These are phyloP conservation scores for Stropharia rugosoannulata DNA, from an alignment of 768 basidiomycete species.

Conservation along the genomic window DNA sequence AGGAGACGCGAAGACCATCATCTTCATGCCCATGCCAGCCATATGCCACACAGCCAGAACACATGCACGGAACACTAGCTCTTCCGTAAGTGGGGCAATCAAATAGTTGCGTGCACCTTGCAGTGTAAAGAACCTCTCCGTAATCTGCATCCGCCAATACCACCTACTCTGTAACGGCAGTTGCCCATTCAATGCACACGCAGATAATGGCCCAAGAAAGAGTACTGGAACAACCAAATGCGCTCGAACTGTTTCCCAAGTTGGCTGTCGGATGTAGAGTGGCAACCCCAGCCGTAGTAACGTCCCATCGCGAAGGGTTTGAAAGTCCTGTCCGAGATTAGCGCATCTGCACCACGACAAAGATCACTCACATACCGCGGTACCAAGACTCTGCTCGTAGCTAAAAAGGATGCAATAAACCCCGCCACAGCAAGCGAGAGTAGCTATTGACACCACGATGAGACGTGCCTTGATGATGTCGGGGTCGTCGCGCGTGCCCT, in stretches of 20 bases:
- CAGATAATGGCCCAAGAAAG: constrained; percentile 78
- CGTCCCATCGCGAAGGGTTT: constrained; percentile 24
- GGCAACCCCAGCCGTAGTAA: constrained; percentile 40
- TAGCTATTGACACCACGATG: constrained; percentile 63
- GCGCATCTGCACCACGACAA: neutral
- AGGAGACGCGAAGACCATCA: constrained; percentile 80
- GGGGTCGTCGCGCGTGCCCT: constrained; percentile 69
- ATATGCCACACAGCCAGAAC: constrained; percentile 74
- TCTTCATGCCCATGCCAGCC: constrained; percentile 48
- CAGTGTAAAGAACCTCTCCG: constrained; percentile 44
- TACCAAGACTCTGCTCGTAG: constrained; percentile 13
- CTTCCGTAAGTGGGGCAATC: constrained; percentile 82
- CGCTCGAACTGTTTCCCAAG: constrained; percentile 31
- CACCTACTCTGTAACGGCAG: constrained; percentile 59
- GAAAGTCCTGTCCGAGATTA: constrained; percentile 14
- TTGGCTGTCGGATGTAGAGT: neutral
- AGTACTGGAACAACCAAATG: constrained; percentile 72
- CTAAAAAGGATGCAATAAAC: constrained; percentile 45
- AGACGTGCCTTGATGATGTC: constrained; percentile 82
- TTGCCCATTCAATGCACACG: constrained; percentile 37
- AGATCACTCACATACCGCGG: constrained; percentile 18
- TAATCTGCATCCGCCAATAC: constrained; percentile 39
- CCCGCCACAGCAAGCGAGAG: constrained; percentile 51
- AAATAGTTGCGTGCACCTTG: constrained; percentile 72
- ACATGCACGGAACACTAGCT: constrained; percentile 87